Evolutionary conservation across 768 basidiomycete species (phyloP).

Genomic region (Hygrophoropsis aurantiaca): DNA sequence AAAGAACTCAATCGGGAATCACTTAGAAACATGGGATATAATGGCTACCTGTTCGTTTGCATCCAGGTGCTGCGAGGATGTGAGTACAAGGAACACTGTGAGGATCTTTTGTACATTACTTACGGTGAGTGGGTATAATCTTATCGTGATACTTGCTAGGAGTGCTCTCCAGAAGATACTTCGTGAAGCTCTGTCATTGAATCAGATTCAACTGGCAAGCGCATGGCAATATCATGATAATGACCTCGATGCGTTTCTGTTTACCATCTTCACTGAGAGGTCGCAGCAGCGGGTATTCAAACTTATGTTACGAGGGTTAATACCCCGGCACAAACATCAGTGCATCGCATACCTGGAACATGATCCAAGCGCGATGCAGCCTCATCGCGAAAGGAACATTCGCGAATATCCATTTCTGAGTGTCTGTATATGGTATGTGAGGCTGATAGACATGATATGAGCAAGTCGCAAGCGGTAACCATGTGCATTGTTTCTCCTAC

Average conservation of each 20-base stretch:
- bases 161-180: constrained; percentile 47
- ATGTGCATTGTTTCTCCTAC: constrained; percentile 31
- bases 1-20: background rate
- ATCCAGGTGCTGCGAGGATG: constrained; percentile 48
- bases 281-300: constrained; percentile 15
- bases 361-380: constrained; percentile 49
- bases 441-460: constrained; percentile 33
- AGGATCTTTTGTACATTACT: constrained; percentile 13
- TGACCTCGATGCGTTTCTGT: constrained; percentile 14
- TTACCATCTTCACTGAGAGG: constrained; percentile 8
- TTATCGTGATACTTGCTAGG: constrained; percentile 47
- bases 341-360: constrained; percentile 41
- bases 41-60: constrained; percentile 46
- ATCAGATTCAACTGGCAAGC: background rate
- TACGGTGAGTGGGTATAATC: constrained; percentile 55
- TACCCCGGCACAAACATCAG: background rate
- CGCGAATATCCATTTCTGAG: constrained; percentile 52
- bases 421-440: constrained; percentile 38
- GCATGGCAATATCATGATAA: background rate
- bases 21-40: background rate
- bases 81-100: background rate
- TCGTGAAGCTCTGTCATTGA: constrained; percentile 34
- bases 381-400: constrained; percentile 52
- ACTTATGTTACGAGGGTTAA: too few relatives aligned
- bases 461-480: too few relatives aligned